Evolutionary conservation across 768 basidiomycete species (phyloP).

Genomic region (Boletus bicolor): DNA sequence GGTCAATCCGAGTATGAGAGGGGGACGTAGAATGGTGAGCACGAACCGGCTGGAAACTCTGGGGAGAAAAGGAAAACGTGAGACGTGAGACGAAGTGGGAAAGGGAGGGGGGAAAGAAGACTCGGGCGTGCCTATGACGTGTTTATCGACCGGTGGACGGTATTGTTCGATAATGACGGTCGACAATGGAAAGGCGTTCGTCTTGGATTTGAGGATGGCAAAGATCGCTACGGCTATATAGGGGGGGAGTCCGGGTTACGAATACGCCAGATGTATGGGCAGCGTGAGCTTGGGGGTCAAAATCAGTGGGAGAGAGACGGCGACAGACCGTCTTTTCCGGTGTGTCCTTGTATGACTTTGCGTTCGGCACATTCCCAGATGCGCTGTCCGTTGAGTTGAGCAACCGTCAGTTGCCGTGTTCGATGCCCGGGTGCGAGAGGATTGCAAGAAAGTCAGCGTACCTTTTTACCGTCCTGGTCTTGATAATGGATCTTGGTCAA

Average conservation of each 20-base stretch:
- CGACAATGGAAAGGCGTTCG: slow-evolving; percentile 65
- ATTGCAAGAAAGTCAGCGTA: slow-evolving; percentile 23
- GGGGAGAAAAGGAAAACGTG: background rate
- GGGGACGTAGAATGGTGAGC: slow-evolving; percentile 14
- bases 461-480: slow-evolving; percentile 76
- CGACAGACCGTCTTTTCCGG: slow-evolving; percentile 74
- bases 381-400: slow-evolving; percentile 44
- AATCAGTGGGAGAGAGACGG: background rate
- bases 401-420: background rate
- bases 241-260: background rate
- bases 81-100: background rate
- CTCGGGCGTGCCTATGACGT: slow-evolving; percentile 59
- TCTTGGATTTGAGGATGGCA: slow-evolving; percentile 73
- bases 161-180: slow-evolving; percentile 91
- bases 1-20: background rate
- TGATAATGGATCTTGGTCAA: slow-evolving; percentile 78
- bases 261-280: background rate
- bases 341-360: slow-evolving; percentile 72
- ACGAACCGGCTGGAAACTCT: slow-evolving; percentile 60
- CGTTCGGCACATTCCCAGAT: slow-evolving; percentile 90
- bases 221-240: slow-evolving; percentile 77
- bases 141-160: slow-evolving; percentile 79
- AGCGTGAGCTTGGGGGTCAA: background rate
- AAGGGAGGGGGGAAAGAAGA: no score
- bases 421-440: background rate